phyloP scores from a whole-genome alignment of 2,329 filamentous ascomycete genomes.

The Nothomitra cinnamomea region DNA sequence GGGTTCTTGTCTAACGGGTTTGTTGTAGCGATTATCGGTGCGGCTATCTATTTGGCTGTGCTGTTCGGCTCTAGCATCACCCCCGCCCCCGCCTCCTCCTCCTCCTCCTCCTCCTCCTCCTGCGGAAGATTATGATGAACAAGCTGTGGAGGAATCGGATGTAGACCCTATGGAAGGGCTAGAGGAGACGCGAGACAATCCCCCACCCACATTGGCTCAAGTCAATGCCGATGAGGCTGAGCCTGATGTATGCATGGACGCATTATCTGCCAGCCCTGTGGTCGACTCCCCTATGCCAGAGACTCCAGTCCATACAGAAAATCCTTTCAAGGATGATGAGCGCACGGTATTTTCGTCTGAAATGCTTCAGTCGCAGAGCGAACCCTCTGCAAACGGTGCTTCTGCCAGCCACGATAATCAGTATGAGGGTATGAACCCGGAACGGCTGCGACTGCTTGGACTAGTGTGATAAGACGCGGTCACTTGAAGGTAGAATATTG shows the following conservation, averaged over 20 bases:
- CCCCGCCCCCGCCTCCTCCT: conserved; percentile 21
- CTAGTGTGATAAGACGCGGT: background rate
- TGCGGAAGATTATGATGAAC: conserved; percentile 10
- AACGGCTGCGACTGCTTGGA: conserved; percentile 19
- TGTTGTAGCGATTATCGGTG: too few relatives aligned
- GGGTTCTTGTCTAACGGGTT: too few relatives aligned
- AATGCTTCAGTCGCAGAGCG: background rate
- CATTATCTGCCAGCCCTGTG: background rate
- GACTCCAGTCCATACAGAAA: background rate
- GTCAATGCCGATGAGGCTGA: background rate
- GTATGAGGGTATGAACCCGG: conserved; percentile 20
- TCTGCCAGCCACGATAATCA: conserved; percentile 14
- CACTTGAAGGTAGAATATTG: background rate
- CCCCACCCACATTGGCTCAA: background rate
- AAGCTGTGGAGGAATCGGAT: background rate
- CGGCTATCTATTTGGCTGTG: too few relatives aligned
- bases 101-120: conserved; percentile 12
- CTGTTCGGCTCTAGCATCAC: too few relatives aligned
- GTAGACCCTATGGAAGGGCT: background rate
- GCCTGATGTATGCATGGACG: background rate
- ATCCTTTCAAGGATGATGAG: conserved; percentile 5
- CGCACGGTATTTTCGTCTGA: background rate
- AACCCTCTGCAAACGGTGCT: conserved; percentile 11
- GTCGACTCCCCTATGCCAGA: background rate
- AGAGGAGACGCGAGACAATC: background rate